Base-by-base conservation (phyloP, 1,139 yeast genomes). In the Geotrichum phurueaensis region DNA sequence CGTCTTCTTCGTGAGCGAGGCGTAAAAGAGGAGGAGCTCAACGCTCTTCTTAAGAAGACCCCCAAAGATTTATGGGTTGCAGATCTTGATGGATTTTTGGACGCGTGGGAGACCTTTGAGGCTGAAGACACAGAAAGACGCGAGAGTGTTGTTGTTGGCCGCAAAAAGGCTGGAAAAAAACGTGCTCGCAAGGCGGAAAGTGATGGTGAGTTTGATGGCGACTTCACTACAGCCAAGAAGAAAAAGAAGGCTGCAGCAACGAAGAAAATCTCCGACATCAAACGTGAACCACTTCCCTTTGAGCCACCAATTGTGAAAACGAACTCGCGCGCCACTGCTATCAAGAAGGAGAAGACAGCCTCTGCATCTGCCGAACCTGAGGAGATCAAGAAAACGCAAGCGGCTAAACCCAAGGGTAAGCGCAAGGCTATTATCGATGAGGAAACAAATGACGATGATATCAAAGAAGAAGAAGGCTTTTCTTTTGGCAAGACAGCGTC, bases 11-110 rank as follows among this genome's bases (percentile, higher is more conserved):
- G 80, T 59, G 96, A 91, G 72, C 81, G 84, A 65, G 89, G 84
- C 59, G 84, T 77, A 39, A 87, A 86, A 70, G 95, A 91, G 71
- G 78, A 75, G 12, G 96, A 90, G 70, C 80, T 94, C 67, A 86
- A 84, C 57, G 73, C 71, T 1, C 79, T 94, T 66, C 79, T 92
- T 67, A 81, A 81, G 61, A 79, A 84, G 69, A 78, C 89, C 5
- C 94, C 97, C 27, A 90, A 89, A 71, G 97, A 91, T 73, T 78
- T 94, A 64, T 94, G 99, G 99, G 81, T 78, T 63, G 80, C 74
- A 53, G 99, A 94, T 72, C 79, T 94, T 68, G 96, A 90, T 63
- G 85, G 75, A 1, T 94, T 94, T 71, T 70, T 83, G 65, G 77
- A 67, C 5, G 82, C 81, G 13, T 94, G 95, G 87, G 81, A 85